Percentiles rank a stretch among this genome's conserved stretches.
phyloP scores from a whole-genome alignment of 2,329 filamentous ascomycete genomes.

The Dactylellina sp. region DNA sequence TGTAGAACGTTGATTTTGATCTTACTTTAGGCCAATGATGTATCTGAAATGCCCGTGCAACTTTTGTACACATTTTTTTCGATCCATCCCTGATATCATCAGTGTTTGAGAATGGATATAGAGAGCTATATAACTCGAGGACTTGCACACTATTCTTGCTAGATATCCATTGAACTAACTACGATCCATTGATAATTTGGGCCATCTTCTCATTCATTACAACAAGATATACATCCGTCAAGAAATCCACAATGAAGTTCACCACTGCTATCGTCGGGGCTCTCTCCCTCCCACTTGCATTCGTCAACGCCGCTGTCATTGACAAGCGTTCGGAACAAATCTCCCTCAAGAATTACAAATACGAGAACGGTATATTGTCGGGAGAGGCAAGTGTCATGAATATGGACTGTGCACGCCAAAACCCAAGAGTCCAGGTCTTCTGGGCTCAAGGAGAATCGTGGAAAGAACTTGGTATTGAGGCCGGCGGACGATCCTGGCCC shows the following conservation, averaged over 20 bases:
- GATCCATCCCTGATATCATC: too few relatives aligned
- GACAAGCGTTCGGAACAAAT: conserved; percentile 10
- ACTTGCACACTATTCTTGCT: too few relatives aligned
- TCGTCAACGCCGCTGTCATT: background rate
- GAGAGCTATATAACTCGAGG: too few relatives aligned
- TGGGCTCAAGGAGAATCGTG: conserved; percentile 27
- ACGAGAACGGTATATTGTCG: conserved; percentile 9
- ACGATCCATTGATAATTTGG: too few relatives aligned
- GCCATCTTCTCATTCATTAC: too few relatives aligned
- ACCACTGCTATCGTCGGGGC: conserved; percentile 1
- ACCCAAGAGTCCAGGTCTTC: conserved; percentile 26
- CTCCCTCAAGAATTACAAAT: conserved; percentile 12
- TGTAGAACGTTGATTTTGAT: background rate
- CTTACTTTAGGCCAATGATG: too few relatives aligned
- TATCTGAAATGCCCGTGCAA: too few relatives aligned
- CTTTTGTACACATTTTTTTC: too few relatives aligned
- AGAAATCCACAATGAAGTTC: conserved; percentile 11
- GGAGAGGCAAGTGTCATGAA: conserved; percentile 15
- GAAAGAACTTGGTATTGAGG: conserved; percentile 14
- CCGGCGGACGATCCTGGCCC: background rate
- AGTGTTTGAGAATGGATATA: too few relatives aligned
- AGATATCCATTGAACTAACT: too few relatives aligned
- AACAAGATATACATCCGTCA: too few relatives aligned
- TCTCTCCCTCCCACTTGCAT: conserved; percentile 7
- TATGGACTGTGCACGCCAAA: conserved; percentile 13